Evolutionary conservation across 78 protist species (phyloP).

Genomic region (Pelomyxa schiedti): DNA sequence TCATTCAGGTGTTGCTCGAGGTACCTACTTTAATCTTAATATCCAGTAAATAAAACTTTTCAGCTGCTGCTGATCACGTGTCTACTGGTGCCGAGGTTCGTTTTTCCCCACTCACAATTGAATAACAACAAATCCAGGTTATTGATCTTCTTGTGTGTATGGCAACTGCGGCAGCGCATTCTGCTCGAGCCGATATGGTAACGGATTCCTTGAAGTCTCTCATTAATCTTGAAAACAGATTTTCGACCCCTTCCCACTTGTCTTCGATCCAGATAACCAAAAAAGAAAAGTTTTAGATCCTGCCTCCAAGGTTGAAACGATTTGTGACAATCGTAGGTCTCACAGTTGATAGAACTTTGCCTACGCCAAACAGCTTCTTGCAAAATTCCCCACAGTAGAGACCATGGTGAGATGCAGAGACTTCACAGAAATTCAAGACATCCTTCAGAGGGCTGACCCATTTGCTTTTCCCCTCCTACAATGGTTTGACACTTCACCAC

Average conservation of each 20-base stretch:
- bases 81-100: conserved; percentile 5
- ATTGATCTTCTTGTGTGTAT: conserved; percentile 1
- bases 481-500: neutral
- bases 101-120: too few relatives aligned
- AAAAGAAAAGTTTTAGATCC: neutral
- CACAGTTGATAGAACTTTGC: neutral
- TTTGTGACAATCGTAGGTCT: too few relatives aligned
- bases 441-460: neutral
- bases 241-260: neutral
- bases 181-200: neutral
- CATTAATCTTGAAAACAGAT: too few relatives aligned
- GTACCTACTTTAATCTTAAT: too few relatives aligned
- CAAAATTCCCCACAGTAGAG: neutral
- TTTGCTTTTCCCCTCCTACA: neutral
- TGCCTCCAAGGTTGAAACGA: too few relatives aligned
- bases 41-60: neutral
- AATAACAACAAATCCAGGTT: too few relatives aligned
- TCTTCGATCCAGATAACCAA: neutral
- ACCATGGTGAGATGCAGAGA: neutral
- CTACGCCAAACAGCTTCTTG: neutral
- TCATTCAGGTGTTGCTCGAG: neutral
- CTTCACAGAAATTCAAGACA: neutral
- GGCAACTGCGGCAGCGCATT: too few relatives aligned
- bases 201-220: too few relatives aligned
- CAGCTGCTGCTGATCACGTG: neutral